Evolutionary conservation across 768 basidiomycete genomes (phyloP).

Genomic region (Clitopilus passeckerianus): DNA sequence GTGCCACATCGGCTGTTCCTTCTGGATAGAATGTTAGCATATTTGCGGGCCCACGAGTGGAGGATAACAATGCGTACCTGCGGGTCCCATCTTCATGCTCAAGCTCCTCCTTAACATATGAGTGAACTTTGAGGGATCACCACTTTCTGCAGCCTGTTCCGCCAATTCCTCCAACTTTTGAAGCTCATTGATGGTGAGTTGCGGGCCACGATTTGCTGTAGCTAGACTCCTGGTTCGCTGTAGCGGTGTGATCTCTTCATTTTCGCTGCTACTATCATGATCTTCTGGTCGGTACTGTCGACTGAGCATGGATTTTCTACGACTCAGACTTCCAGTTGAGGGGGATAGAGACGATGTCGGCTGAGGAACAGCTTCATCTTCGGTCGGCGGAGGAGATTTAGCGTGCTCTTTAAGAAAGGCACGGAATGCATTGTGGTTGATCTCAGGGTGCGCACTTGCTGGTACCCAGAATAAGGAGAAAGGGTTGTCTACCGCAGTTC

Average conservation of each 20-base stretch:
- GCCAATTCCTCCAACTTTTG: slow-evolving; percentile 92
- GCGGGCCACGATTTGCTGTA: slow-evolving; percentile 66
- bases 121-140: slow-evolving; percentile 77
- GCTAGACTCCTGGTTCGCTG: slow-evolving; percentile 66
- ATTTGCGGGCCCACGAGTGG: slow-evolving; percentile 4
- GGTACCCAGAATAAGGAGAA: slow-evolving; percentile 98
- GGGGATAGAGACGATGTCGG: slow-evolving; percentile 37
- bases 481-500: slow-evolving; percentile 62
- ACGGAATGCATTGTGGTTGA: slow-evolving; percentile 94
- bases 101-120: slow-evolving; percentile 80
- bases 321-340: slow-evolving; percentile 50
- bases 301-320: slow-evolving; percentile 92
- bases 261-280: slow-evolving; percentile 67
- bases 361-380: slow-evolving; percentile 28
- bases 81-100: slow-evolving; percentile 80
- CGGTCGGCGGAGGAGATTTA: slow-evolving; percentile 49
- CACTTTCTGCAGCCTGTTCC: slow-evolving; percentile 80
- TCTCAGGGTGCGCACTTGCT: slow-evolving; percentile 93
- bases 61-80: slow-evolving; percentile 54
- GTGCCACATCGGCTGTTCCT: slow-evolving; percentile 61
- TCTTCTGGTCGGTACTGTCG: slow-evolving; percentile 85
- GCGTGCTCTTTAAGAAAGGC: slow-evolving; percentile 94
- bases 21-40: slow-evolving; percentile 33
- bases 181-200: slow-evolving; percentile 90
- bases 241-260: slow-evolving; percentile 61